These are phyloP conservation scores for Plenodomus lindquistii DNA, from an alignment of 2,329 filamentous ascomycete species.

Conservation along the genomic window DNA sequence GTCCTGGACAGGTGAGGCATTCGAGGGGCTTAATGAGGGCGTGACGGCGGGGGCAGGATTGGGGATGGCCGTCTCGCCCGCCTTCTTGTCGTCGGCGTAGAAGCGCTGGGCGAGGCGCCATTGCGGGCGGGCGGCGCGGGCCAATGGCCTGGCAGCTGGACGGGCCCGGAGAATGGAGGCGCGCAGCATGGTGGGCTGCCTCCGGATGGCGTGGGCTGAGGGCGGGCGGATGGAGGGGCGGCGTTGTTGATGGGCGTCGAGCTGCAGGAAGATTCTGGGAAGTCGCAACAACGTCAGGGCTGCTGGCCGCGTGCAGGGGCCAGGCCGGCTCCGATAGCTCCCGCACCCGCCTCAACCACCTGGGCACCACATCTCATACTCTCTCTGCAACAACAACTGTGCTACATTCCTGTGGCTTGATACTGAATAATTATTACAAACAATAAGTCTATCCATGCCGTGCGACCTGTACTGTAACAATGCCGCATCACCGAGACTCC, in stretches of 20 bases:
- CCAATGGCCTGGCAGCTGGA: conserved; percentile 47
- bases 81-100: conserved; percentile 54
- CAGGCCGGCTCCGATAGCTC: conserved; percentile 3
- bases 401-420: too few relatives aligned
- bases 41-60: conserved; percentile 41
- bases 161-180: conserved; percentile 55
- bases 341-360: background rate
- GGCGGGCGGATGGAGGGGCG: conserved; percentile 15
- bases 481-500: background rate
- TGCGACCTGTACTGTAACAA: background rate
- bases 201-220: conserved; percentile 31
- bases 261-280: conserved; percentile 19
- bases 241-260: conserved; percentile 19
- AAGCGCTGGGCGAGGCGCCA: conserved; percentile 50
- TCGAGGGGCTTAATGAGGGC: conserved; percentile 46
- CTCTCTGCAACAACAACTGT: too few relatives aligned
- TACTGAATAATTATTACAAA: too few relatives aligned
- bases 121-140: conserved; percentile 40
- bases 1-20: conserved; percentile 8
- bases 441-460: too few relatives aligned
- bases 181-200: conserved; percentile 60
- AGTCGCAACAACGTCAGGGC: conserved; percentile 12
- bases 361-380: background rate
- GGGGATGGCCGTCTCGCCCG: conserved; percentile 44
- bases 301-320: conserved; percentile 14